Percentiles rank a stretch among this genome's conserved stretches.
These are phyloP conservation scores for Leishmania lainsoni DNA, from an alignment of 208 protist species.

Conservation along the genomic window DNA sequence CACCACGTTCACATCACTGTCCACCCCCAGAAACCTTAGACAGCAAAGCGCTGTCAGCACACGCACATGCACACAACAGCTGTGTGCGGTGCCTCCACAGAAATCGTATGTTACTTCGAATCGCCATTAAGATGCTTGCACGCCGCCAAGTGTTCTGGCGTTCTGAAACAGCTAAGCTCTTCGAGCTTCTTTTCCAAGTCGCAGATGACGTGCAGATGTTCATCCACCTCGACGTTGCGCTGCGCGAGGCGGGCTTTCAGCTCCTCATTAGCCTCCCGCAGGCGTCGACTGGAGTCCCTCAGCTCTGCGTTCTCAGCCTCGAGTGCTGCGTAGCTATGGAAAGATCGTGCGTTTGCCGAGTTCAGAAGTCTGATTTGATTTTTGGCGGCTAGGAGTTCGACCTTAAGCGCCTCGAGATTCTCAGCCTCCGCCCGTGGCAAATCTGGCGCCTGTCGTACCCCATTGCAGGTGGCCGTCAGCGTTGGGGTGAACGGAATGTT, in stretches of 20 bases:
- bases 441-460: not conserved
- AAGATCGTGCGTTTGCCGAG: constrained; percentile 41
- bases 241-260: constrained; percentile 37
- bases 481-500: constrained; percentile 6
- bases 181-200: constrained; percentile 38
- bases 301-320: constrained; percentile 57
- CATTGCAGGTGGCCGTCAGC: not conserved
- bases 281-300: constrained; percentile 23
- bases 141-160: not conserved
- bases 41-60: not conserved
- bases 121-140: constrained; percentile 4
- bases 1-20: not conserved
- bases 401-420: constrained; percentile 7
- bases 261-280: constrained; percentile 40
- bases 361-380: constrained; percentile 73
- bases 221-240: constrained; percentile 39
- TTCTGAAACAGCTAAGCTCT: constrained; percentile 14
- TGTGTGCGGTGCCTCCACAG: not conserved
- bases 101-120: not conserved
- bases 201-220: constrained; percentile 53
- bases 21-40: not conserved
- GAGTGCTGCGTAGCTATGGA: constrained; percentile 42
- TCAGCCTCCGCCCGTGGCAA: not conserved
- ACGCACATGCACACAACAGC: not conserved
- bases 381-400: constrained; percentile 47